Conservation (phyloP, 2,329 filamentous ascomycete species). For the Colletotrichum gigasporum region DNA sequence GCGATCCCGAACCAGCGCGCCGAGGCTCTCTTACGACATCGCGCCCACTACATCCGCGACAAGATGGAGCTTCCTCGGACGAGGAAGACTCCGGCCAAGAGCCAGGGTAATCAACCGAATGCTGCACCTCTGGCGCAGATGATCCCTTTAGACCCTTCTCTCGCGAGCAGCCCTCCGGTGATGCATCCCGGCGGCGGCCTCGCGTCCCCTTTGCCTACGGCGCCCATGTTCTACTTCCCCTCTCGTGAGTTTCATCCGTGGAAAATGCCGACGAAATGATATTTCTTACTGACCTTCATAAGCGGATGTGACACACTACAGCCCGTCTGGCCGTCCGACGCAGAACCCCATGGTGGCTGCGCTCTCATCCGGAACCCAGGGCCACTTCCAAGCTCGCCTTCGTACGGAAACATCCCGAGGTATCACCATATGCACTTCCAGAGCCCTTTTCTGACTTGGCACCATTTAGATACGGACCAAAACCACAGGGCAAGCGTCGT, state of each 20-base stretch:
- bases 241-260: neutral
- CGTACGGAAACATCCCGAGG: neutral
- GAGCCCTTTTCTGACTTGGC: neutral
- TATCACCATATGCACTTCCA: fast-evolving
- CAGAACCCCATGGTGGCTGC: constrained; percentile 13
- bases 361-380: neutral
- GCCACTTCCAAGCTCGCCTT: neutral
- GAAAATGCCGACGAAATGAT: neutral
- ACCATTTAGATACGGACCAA: constrained; percentile 3
- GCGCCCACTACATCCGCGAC: neutral
- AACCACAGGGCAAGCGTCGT: constrained; percentile 20
- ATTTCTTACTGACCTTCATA: neutral
- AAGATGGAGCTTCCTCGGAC: neutral
- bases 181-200: no score
- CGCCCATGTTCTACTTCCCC: no score
- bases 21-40: neutral
- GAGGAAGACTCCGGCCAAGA: neutral
- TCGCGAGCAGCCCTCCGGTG: no score
- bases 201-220: no score
- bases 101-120: neutral
- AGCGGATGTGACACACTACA: neutral
- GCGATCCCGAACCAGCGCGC: neutral
- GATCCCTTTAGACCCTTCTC: neutral
- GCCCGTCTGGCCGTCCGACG: constrained; percentile 7
- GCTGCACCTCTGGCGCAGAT: neutral